phyloP scores from a whole-genome alignment of 2,329 filamentous ascomycete species.

The Bisporella sp. region DNA sequence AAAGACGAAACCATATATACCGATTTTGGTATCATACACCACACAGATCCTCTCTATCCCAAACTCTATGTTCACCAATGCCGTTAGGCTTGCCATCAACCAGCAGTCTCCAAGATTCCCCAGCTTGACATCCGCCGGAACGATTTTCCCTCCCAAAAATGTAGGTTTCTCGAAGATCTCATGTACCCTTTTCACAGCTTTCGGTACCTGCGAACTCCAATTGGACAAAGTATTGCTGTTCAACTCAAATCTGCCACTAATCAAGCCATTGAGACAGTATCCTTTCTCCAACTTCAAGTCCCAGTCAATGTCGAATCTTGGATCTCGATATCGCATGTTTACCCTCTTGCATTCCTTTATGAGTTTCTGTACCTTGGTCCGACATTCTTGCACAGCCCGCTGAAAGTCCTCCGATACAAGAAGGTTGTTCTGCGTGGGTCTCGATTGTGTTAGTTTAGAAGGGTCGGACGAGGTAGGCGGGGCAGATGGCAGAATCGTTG shows the following conservation, averaged over 20 bases:
- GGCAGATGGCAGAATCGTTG: constrained; percentile 48
- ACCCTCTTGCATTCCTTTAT: constrained; percentile 60
- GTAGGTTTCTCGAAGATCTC: constrained; percentile 72
- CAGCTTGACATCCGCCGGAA: constrained; percentile 72
- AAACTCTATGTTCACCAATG: constrained; percentile 64
- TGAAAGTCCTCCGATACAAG: constrained; percentile 58
- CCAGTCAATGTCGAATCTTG: constrained; percentile 63
- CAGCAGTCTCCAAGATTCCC: constrained; percentile 78
- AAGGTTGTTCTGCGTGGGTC: constrained; percentile 50
- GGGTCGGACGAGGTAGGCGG: constrained; percentile 7
- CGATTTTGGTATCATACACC: constrained; percentile 64
- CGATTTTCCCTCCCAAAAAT: constrained; percentile 74
- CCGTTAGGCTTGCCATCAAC: constrained; percentile 74
- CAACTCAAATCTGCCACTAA: constrained; percentile 41
- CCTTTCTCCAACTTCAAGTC: constrained; percentile 41
- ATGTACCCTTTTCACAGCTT: constrained; percentile 67
- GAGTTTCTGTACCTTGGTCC: constrained; percentile 54
- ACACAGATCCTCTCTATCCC: constrained; percentile 70
- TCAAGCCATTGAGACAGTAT: constrained; percentile 27
- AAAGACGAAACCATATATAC: constrained; percentile 88
- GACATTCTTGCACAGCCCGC: constrained; percentile 63
- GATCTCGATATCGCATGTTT: constrained; percentile 79
- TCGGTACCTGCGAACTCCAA: constrained; percentile 49
- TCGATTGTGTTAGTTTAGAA: constrained; percentile 20
- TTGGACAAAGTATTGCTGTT: constrained; percentile 36